Conservation (phyloP, 108 stramenopile species). For the Aurantiochytrium sp. region DNA sequence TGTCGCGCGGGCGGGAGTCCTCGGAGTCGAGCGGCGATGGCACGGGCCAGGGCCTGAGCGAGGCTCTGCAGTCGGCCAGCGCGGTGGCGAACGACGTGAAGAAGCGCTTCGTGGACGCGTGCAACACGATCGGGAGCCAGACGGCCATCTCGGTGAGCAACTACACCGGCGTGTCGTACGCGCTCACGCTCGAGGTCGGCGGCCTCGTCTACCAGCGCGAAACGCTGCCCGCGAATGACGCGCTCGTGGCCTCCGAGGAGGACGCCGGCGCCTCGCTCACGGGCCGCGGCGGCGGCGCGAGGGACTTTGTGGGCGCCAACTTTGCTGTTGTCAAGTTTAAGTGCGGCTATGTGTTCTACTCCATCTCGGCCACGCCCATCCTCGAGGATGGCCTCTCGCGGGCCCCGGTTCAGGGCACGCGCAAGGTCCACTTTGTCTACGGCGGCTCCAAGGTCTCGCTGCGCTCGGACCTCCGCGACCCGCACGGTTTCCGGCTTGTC, state of each 20-base stretch:
- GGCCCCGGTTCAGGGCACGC: not conserved
- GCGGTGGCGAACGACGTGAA: not conserved
- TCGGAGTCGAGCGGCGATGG: too few relatives aligned
- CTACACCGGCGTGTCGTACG: not conserved
- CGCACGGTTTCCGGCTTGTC: not conserved
- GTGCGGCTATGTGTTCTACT: not conserved
- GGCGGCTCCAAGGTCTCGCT: not conserved
- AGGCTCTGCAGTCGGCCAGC: not conserved
- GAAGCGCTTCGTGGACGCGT: not conserved
- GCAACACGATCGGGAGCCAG: conserved; percentile 14
- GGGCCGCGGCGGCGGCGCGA: not conserved
- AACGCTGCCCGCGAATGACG: not conserved
- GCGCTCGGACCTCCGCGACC: not conserved
- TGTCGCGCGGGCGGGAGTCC: not conserved
- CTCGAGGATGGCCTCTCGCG: not conserved
- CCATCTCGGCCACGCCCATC: not conserved
- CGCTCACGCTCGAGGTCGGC: conserved; percentile 1
- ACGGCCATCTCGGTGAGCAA: not conserved
- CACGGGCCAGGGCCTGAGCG: not conserved
- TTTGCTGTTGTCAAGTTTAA: not conserved
- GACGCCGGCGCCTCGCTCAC: not conserved
- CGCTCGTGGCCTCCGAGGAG: not conserved
- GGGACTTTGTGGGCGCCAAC: not conserved
- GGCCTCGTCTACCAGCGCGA: not conserved
- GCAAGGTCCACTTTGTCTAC: conserved; percentile 1